These are phyloP conservation scores for Xylogone sp. DNA, from an alignment of 2,329 filamentous ascomycete species.

Conservation along the genomic window DNA sequence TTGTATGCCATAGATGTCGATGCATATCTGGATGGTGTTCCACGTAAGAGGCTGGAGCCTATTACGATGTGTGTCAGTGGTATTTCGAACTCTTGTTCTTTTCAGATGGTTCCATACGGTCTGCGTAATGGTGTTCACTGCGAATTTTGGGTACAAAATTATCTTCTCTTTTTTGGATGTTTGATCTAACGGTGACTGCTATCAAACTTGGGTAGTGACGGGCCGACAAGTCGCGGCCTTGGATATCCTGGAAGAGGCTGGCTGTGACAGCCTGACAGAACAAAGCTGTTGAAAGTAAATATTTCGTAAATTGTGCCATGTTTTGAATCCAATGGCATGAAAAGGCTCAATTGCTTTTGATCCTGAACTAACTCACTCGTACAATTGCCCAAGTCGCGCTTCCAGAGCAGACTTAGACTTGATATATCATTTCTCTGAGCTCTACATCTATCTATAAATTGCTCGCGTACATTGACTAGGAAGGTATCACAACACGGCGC, in stretches of 20 bases:
- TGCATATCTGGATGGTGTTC: slow-evolving; percentile 8
- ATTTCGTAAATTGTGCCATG: neutral
- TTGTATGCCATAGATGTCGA: slow-evolving; percentile 14
- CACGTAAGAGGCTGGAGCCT: slow-evolving; percentile 6
- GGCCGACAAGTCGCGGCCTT: neutral
- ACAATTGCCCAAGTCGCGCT: no score
- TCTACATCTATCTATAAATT: no score
- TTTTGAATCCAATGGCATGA: neutral
- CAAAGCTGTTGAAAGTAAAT: neutral
- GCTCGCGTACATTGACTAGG: no score
- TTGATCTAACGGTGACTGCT: slow-evolving; percentile 1
- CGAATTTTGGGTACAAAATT: slow-evolving; percentile 5
- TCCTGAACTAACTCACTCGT: no score
- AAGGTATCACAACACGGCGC: no score
- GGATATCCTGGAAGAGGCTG: neutral
- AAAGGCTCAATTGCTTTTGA: no score
- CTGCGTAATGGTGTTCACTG: slow-evolving; percentile 14
- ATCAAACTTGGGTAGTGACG: neutral
- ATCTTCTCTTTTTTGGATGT: slow-evolving; percentile 5
- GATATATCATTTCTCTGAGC: no score
- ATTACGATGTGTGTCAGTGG: neutral
- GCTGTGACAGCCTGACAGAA: neutral
- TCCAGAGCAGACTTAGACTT: no score
- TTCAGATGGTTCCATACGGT: slow-evolving; percentile 7
- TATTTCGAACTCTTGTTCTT: neutral